A percentile compares a stretch with the other conserved stretches of the same genome.
These are phyloP conservation scores for Glarea lozoyensis DNA, from an alignment of 495 filamentous ascomycete species.

Conservation along the genomic window DNA sequence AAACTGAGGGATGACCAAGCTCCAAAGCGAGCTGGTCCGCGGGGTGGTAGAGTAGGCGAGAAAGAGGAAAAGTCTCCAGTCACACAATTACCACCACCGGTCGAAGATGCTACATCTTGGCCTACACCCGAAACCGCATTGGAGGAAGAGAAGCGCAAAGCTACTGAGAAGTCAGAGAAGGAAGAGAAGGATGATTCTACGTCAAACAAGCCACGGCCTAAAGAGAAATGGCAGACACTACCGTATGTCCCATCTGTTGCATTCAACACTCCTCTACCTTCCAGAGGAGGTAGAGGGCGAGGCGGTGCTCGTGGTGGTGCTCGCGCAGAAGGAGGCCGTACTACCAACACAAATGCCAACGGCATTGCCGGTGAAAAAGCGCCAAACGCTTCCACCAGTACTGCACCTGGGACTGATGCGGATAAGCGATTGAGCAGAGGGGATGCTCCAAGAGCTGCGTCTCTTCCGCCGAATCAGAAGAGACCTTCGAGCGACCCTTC, in stretches of 20 bases:
- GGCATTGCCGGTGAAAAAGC: constrained; percentile 34
- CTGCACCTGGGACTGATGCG: constrained; percentile 1
- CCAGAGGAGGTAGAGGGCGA: constrained; percentile 51
- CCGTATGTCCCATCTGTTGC: constrained; percentile 67
- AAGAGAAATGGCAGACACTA: constrained; percentile 66
- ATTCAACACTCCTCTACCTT: constrained; percentile 73
- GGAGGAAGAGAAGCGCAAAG: constrained; percentile 61
- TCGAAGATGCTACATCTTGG: constrained; percentile 73
- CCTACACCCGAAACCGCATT: constrained; percentile 79
- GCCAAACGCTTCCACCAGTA: background rate
- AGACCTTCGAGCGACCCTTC: constrained; percentile 36
- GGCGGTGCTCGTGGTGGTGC: constrained; percentile 41
- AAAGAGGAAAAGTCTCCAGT: constrained; percentile 35
- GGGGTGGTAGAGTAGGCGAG: constrained; percentile 38
- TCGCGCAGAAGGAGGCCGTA: constrained; percentile 43
- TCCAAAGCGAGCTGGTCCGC: constrained; percentile 33
- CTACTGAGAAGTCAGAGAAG: constrained; percentile 55
- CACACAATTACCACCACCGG: constrained; percentile 42
- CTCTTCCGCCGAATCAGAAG: constrained; percentile 28
- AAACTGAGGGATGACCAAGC: constrained; percentile 29
- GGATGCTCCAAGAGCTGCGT: constrained; percentile 15
- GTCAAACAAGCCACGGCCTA: constrained; percentile 45
- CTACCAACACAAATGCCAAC: constrained; percentile 36
- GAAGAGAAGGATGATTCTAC: constrained; percentile 46
- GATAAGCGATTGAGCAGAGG: constrained; percentile 12